Base-by-base conservation (phyloP, 169 alveolate species). In the Cryptosporidium sp. region DNA sequence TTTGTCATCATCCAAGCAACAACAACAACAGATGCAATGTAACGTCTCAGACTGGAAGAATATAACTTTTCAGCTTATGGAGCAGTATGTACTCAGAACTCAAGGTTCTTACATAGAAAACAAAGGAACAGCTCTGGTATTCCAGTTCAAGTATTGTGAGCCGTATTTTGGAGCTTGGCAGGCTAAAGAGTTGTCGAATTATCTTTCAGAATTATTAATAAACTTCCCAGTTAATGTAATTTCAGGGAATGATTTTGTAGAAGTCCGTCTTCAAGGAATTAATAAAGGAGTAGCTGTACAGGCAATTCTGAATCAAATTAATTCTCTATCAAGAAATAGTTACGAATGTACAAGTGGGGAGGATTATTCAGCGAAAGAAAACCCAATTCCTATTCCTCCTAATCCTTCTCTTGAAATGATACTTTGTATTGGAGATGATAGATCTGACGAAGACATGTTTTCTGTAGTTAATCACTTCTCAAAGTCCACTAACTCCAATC, bases 21-120 rank as follows among this genome's bases (percentile, higher is more conserved):
- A 41, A 41, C 0, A 8, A 9, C 18, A 55, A 9, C 67, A 55
- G 37, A 35, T 16, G 37, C 67, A 16, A 0, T 55, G 59, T 7
- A 75, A 52, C 43, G 92, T 86, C 67, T 70, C 84, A 84, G 84
- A 93, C 39, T 93, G 95, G 93, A 86, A 93, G 80, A 69, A 86
- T 4, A 84, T 92, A 33, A 93, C 95, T 14, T 37, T 91, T 37
- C 92, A 87, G 86, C 86, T 93, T 48, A 91, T 93, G 94, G 87
- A 80, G 70, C 94, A 93, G 85, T 93, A 93, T 71, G 96, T 93
- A 12, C 86, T 69, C 23, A 71, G 97, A 35, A 95, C 97, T 0
- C 97, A 95, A 65, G 97, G 97, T 3, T 92, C 96, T 67, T 95
- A 93, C 91, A 86, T 95, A 71, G 97, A 95, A 80, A 92, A 93